Evolutionary conservation across 1,284 basidiomycete genomes (phyloP).

Genomic region (Leccinum discolor): DNA sequence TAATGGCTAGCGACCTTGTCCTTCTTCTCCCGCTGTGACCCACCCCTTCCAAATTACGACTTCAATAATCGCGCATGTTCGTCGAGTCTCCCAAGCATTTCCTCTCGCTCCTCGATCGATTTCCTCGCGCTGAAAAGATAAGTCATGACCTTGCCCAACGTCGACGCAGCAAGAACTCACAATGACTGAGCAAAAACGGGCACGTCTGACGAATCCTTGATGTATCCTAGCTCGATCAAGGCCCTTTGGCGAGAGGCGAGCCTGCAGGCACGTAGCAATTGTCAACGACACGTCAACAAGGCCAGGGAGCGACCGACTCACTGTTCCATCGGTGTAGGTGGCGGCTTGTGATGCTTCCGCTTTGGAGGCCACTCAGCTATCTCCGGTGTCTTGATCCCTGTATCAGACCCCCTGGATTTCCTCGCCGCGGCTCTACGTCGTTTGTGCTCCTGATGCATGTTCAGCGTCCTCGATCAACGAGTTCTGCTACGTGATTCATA

Average conservation of each 20-base stretch:
- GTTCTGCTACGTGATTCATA: slow-evolving; percentile 21
- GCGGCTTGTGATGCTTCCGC: slow-evolving; percentile 56
- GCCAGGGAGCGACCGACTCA: slow-evolving; percentile 30
- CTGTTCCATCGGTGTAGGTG: slow-evolving; percentile 51
- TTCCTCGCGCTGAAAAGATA: slow-evolving; percentile 39
- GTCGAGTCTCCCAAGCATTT: slow-evolving; percentile 47
- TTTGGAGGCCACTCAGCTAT: slow-evolving; percentile 61
- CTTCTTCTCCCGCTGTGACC: not conserved
- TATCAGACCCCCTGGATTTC: slow-evolving; percentile 26
- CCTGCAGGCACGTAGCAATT: slow-evolving; percentile 33
- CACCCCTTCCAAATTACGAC: not conserved
- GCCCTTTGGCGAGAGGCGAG: slow-evolving; percentile 55
- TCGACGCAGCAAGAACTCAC: slow-evolving; percentile 39
- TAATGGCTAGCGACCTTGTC: too few species aligned
- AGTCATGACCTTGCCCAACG: slow-evolving; percentile 1
- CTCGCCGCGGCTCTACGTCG: slow-evolving; percentile 26
- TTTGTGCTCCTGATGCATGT: slow-evolving; percentile 26
- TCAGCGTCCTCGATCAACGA: slow-evolving; percentile 8
- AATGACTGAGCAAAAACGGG: slow-evolving; percentile 62
- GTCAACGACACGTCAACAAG: not conserved
- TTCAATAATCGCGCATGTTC: slow-evolving; percentile 20
- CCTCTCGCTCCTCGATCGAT: slow-evolving; percentile 41
- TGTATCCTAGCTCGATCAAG: slow-evolving; percentile 58
- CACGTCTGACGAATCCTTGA: slow-evolving; percentile 50
- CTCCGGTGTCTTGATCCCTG: slow-evolving; percentile 30